Evolutionary conservation across 192 early-diverging fungal genomes (phyloP).

Genomic region (Lunasporangiospora selenospora): DNA sequence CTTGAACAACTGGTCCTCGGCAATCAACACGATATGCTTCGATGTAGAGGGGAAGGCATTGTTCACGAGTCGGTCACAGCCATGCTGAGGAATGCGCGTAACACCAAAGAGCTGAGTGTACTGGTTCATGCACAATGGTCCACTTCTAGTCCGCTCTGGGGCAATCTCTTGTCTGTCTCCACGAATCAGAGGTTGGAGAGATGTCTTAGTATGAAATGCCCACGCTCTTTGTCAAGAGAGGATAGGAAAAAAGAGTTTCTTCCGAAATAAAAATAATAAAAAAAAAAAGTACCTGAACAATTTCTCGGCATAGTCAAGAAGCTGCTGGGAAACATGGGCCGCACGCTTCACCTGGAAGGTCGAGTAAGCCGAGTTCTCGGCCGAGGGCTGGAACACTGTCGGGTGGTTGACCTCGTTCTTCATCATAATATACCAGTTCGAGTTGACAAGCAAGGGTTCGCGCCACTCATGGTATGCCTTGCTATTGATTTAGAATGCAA

Average conservation of each 20-base stretch:
- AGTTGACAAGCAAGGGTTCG: constrained; percentile 82
- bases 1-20: constrained; percentile 80
- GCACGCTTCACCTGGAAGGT: constrained; percentile 84
- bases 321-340: constrained; percentile 68
- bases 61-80: constrained; percentile 74
- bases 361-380: constrained; percentile 60
- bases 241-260: too few relatives aligned
- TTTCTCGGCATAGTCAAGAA: constrained; percentile 79
- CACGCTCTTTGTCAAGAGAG: neutral
- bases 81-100: constrained; percentile 81
- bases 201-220: neutral
- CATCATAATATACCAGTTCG: constrained; percentile 86
- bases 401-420: constrained; percentile 68
- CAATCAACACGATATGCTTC: constrained; percentile 72
- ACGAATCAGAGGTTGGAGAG: neutral
- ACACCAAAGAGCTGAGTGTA: constrained; percentile 80
- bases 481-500: constrained; percentile 4
- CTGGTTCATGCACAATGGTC: constrained; percentile 87
- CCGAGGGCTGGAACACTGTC: constrained; percentile 38
- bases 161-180: constrained; percentile 64
- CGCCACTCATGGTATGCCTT: constrained; percentile 85
- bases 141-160: constrained; percentile 68
- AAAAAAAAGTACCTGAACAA: constrained; percentile 75
- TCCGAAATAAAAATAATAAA: too few relatives aligned
- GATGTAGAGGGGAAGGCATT: constrained; percentile 48